These are phyloP conservation scores for Rutstroemia sp. DNA, from an alignment of 2,329 filamentous ascomycete species.

Conservation along the genomic window DNA sequence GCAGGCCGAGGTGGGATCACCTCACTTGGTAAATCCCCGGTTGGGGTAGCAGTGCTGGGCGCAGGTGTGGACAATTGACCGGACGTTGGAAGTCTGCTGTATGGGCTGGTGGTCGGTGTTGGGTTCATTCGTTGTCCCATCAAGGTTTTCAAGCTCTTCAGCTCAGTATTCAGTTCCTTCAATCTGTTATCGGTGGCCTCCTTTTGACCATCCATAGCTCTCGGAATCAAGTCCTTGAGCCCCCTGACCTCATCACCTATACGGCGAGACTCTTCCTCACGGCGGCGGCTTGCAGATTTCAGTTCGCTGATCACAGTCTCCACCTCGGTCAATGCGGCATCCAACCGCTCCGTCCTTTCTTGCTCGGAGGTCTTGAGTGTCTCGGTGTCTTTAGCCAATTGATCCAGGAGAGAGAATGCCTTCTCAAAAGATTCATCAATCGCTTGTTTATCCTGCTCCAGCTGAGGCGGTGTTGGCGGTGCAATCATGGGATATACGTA, in stretches of 20 bases:
- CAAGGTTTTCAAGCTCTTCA: constrained; percentile 87
- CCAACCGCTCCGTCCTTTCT: constrained; percentile 73
- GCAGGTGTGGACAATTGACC: constrained; percentile 5
- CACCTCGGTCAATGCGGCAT: constrained; percentile 73
- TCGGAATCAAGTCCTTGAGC: constrained; percentile 79
- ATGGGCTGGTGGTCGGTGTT: constrained; percentile 20
- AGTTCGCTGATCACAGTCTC: constrained; percentile 76
- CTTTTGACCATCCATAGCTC: constrained; percentile 81
- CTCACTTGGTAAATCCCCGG: constrained; percentile 17
- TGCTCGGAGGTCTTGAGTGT: constrained; percentile 81
- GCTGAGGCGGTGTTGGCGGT: constrained; percentile 85
- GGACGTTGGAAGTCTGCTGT: constrained; percentile 21
- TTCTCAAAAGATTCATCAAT: constrained; percentile 93
- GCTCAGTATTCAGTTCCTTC: constrained; percentile 76
- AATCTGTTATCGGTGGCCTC: constrained; percentile 73
- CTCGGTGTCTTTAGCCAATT: constrained; percentile 84
- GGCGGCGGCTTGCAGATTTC: constrained; percentile 70
- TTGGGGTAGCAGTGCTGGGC: constrained; percentile 9
- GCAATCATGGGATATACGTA: constrained; percentile 88
- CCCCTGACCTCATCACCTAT: constrained; percentile 80
- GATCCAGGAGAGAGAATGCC: constrained; percentile 85
- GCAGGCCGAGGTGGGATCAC: constrained; percentile 24
- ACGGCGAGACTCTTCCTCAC: constrained; percentile 81
- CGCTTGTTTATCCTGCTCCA: constrained; percentile 87
- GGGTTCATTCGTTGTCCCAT: constrained; percentile 57